Evolutionary conservation across 371 early-diverging fungal genomes (phyloP).

Genomic region (Coemansia sp.): DNA sequence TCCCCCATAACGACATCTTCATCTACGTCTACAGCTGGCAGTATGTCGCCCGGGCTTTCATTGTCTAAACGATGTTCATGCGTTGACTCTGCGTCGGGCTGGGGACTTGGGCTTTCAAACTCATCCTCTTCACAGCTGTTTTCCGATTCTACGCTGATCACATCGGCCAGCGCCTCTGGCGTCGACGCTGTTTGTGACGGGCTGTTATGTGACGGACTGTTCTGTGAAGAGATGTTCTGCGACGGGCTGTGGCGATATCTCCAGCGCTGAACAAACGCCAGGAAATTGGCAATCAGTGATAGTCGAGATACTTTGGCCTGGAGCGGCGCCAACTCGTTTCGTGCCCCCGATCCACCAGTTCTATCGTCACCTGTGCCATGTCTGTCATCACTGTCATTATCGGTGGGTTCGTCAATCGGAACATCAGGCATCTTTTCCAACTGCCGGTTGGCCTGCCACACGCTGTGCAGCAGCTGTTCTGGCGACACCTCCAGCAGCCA

Average conservation of each 20-base stretch:
- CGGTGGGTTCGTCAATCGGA: background rate
- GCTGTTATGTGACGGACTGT: too few relatives aligned
- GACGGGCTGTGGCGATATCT: constrained; percentile 5
- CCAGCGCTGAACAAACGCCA: constrained; percentile 36
- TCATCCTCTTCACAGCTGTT: background rate
- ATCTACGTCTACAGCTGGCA: background rate
- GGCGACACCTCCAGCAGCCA: constrained; percentile 24
- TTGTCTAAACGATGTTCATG: background rate
- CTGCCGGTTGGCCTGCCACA: constrained; percentile 23
- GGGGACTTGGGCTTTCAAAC: background rate
- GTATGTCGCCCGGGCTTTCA: constrained; percentile 1
- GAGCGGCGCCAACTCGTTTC: background rate
- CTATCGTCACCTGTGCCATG: background rate
- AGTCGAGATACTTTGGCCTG: constrained; percentile 17
- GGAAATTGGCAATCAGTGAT: constrained; percentile 27
- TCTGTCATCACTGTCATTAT: background rate
- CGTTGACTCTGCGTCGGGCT: background rate
- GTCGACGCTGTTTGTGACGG: background rate
- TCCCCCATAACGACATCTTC: background rate
- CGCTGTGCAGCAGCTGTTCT: background rate
- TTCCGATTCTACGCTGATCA: constrained; percentile 4
- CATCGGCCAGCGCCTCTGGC: background rate
- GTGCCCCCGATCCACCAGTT: background rate
- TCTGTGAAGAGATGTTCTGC: background rate
- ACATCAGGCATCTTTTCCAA: constrained; percentile 45